Percentiles rank a stretch among this genome's conserved stretches.
Evolutionary conservation across 2,329 filamentous ascomycete species (phyloP).

Genomic region (Talaromyces sp.): DNA sequence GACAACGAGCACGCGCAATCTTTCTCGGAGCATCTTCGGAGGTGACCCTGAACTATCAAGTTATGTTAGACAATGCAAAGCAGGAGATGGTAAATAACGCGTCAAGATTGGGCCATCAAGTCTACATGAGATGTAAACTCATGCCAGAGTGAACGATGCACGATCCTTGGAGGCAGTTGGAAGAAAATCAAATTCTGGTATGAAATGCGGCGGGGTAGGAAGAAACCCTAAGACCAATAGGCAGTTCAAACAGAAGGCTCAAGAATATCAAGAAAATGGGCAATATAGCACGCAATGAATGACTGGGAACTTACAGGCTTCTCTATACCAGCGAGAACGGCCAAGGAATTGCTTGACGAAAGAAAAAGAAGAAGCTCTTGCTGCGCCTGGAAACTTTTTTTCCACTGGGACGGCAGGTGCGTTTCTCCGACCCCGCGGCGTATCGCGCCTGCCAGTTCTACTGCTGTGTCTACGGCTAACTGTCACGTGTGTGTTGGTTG

Average conservation of each 20-base stretch:
- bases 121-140: not conserved
- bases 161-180: not conserved
- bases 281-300: not conserved
- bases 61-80: not conserved
- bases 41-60: slow-evolving; percentile 14
- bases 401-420: slow-evolving; percentile 9
- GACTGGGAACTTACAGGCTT: not conserved
- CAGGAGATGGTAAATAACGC: not conserved
- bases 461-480: too few relatives aligned
- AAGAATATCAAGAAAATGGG: not conserved
- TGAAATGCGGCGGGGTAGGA: not conserved
- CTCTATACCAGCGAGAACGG: not conserved
- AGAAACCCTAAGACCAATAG: not conserved
- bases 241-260: not conserved
- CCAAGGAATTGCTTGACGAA: not conserved
- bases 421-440: slow-evolving; percentile 16
- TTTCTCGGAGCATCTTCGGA: slow-evolving; percentile 37
- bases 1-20: slow-evolving; percentile 73
- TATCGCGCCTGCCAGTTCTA: not conserved
- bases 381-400: slow-evolving; percentile 15
- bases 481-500: not conserved
- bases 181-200: not conserved
- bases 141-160: not conserved
- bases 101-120: not conserved
- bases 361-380: not conserved